Conservation (phyloP, 371 early-diverging fungal species). For the Saksenaea oblongispora region DNA sequence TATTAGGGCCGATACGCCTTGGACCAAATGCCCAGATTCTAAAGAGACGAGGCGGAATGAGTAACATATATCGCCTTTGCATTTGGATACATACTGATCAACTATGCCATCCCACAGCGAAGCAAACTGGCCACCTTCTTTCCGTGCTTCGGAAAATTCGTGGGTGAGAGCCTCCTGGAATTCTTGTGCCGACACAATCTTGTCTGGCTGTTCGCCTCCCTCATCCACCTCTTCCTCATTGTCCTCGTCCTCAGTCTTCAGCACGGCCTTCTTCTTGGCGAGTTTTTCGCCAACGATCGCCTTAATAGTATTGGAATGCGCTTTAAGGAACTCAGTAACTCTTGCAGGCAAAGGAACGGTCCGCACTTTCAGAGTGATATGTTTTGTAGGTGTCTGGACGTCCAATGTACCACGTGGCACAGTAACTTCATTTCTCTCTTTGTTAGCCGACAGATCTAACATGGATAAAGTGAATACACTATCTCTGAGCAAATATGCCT, state of each 20-base stretch:
- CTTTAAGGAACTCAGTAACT: conserved; percentile 63
- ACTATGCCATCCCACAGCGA: conserved; percentile 49
- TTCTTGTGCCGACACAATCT: conserved; percentile 29
- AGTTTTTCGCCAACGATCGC: conserved; percentile 56
- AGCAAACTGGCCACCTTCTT: conserved; percentile 48
- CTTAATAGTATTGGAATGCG: conserved; percentile 65
- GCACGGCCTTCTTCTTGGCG: conserved; percentile 23
- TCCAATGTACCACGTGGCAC: conserved; percentile 65
- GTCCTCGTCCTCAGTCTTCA: conserved; percentile 13
- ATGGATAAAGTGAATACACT: background rate
- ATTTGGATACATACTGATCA: conserved; percentile 35
- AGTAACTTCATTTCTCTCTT: conserved; percentile 45
- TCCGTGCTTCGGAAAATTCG: conserved; percentile 49
- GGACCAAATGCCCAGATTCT: conserved; percentile 81
- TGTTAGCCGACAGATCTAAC: conserved; percentile 38
- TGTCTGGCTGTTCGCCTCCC: conserved; percentile 10
- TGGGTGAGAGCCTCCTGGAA: conserved; percentile 38
- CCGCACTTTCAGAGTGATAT: conserved; percentile 71
- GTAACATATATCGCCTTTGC: background rate
- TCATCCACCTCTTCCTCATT: conserved; percentile 18
- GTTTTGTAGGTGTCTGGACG: conserved; percentile 57
- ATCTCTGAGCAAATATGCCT: background rate
- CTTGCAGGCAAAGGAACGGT: conserved; percentile 81
- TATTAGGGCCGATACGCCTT: conserved; percentile 85
- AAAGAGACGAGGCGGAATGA: conserved; percentile 3